Conservation (phyloP, 2,329 filamentous ascomycete genomes). For the Fusarium coffeatum region DNA sequence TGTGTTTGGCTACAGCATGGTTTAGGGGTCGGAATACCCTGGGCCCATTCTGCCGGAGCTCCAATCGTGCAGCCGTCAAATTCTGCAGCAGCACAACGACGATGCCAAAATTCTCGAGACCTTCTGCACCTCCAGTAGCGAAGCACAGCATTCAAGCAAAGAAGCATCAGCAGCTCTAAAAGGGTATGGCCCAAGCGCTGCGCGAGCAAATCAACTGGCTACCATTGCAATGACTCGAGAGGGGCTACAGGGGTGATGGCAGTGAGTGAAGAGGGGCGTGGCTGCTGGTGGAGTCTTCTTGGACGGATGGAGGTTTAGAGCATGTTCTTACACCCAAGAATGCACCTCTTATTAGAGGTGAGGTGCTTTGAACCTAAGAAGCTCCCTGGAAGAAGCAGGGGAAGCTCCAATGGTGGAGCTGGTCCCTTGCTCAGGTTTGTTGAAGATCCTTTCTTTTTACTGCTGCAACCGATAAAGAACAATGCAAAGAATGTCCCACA, state of each 20-base stretch:
- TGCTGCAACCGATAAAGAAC: slow-evolving; percentile 18
- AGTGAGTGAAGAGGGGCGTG: slow-evolving; percentile 39
- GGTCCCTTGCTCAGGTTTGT: slow-evolving; percentile 40
- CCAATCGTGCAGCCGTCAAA: slow-evolving; percentile 36
- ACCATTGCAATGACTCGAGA: slow-evolving; percentile 49
- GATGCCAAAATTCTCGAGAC: slow-evolving; percentile 5
- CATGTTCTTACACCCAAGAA: slow-evolving; percentile 18
- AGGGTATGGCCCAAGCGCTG: slow-evolving; percentile 43
- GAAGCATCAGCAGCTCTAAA: slow-evolving; percentile 42
- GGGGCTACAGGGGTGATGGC: slow-evolving; percentile 42
- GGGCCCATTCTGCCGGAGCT: slow-evolving; percentile 34
- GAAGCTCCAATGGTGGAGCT: slow-evolving; percentile 46
- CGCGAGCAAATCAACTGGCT: slow-evolving; percentile 47
- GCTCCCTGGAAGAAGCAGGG: slow-evolving; percentile 42
- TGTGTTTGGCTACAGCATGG: slow-evolving; percentile 24
- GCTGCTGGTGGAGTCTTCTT: slow-evolving; percentile 35
- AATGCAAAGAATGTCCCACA: not conserved
- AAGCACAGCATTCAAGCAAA: slow-evolving; percentile 31
- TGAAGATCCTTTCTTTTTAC: slow-evolving; percentile 39
- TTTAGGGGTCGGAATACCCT: slow-evolving; percentile 19
- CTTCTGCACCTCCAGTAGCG: slow-evolving; percentile 22
- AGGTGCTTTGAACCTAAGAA: slow-evolving; percentile 42
- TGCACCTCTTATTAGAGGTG: slow-evolving; percentile 28
- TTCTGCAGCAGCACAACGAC: slow-evolving; percentile 7
- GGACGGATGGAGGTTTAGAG: slow-evolving; percentile 39